phyloP scores from a whole-genome alignment of 352 stramenopile genomes.

The Globisporangium cylindrosporum region DNA sequence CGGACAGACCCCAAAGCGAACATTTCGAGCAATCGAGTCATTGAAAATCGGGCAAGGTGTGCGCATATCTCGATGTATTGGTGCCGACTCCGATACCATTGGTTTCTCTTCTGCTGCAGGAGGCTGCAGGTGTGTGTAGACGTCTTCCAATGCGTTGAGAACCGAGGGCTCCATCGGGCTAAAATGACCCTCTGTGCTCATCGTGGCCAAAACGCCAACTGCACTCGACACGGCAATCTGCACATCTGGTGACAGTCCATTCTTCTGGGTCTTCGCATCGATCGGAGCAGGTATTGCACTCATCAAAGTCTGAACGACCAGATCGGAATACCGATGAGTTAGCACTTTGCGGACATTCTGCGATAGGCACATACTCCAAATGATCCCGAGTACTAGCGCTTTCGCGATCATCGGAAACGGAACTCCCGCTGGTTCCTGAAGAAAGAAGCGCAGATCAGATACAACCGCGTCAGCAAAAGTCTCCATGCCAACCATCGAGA shows the following conservation, averaged over 20 bases:
- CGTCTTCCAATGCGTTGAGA: background rate
- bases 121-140: background rate
- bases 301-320: background rate
- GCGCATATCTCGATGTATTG: background rate
- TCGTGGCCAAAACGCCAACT: background rate
- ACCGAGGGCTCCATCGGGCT: background rate
- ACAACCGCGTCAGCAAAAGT: background rate
- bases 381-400: constrained; percentile 5
- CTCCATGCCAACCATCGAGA: background rate
- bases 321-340: background rate
- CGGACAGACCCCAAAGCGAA: constrained; percentile 4
- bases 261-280: background rate
- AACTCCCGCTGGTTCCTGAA: background rate
- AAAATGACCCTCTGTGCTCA: constrained; percentile 1
- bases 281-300: background rate
- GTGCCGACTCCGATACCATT: background rate
- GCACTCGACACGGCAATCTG: background rate
- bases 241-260: background rate
- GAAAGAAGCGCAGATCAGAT: background rate
- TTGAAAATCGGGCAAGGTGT: background rate
- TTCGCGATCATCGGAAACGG: background rate
- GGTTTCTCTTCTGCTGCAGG: no score
- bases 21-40: background rate
- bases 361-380: constrained; percentile 1
- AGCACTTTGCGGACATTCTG: background rate